Base-by-base conservation (phyloP, 1,284 basidiomycete species). In the Malassezia cuniculi region DNA sequence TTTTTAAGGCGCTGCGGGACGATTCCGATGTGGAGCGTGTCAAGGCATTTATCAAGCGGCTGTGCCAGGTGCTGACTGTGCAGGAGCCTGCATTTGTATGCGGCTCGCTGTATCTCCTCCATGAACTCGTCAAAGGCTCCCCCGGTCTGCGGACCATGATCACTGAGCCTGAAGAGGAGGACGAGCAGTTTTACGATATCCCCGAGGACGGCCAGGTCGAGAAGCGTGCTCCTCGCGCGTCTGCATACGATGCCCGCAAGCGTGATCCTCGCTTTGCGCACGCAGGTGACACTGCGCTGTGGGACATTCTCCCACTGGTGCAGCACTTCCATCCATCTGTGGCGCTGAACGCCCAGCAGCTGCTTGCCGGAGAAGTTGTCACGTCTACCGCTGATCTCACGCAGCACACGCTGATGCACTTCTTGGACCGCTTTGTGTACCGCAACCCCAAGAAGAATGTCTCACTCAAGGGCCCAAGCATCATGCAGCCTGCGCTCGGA, bases 251-350 rank as follows among this genome's bases (percentile, higher is more conserved):
- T 22, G 56, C 57, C 1, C 31, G 47, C 10, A 97, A 97, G 69
- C 78, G 89, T 21, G 87, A 95, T 42, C 90, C 93, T 0, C 78
- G 80, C 54, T 94, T 77, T 60, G 82, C 86, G 0, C 76, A 83
- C 57, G 85, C 93, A 0, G 78, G 80, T 16, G 70, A 76, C 3
- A 79, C 78, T 2, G 62, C 58, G 34, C 48, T 65, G 0, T 65
- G 61, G 61, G 61, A 65, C 19, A 19, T 65, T 2, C 27, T 55
- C 24, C 36, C 56, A 83, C 84, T 75, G 25, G 66, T 86, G 0
- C 69, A 75, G 41, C 90, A 97, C 68, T 90, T 81, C 69, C 93
- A 99, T 66, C 93, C 90, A 0, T 79, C 86, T 0, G 75, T 97
- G 14, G 78, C 83, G 0, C 76, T 93, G 1, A 84, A 93, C 55